Conservation (phyloP, 768 basidiomycete genomes). For the Postia placenta region DNA sequence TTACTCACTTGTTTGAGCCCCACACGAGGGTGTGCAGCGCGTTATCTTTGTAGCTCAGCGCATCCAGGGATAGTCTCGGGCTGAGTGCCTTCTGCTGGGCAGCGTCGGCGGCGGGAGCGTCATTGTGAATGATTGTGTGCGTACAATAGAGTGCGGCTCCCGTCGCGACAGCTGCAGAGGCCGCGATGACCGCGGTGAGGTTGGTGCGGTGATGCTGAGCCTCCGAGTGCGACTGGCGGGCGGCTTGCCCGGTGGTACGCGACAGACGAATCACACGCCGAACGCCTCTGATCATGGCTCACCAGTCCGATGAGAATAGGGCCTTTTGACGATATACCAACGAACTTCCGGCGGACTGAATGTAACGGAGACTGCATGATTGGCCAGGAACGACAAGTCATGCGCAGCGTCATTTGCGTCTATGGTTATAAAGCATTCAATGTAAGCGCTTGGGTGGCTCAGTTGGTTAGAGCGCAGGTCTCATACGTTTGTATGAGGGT, state of each 20-base stretch:
- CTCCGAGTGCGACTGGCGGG: background rate
- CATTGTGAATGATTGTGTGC: conserved; percentile 28
- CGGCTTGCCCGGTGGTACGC: background rate
- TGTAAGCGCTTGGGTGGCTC: too few relatives aligned
- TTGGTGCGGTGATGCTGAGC: background rate
- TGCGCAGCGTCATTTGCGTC: too few relatives aligned
- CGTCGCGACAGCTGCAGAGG: conserved; percentile 29
- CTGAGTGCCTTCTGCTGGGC: background rate
- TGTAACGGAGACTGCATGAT: too few relatives aligned
- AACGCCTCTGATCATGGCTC: background rate
- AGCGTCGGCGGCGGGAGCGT: conserved; percentile 19
- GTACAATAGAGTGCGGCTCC: conserved; percentile 35
- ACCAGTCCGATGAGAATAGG: too few relatives aligned
- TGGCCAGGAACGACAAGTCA: too few relatives aligned
- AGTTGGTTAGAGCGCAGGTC: too few relatives aligned
- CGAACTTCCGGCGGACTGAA: too few relatives aligned
- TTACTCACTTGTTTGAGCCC: conserved; percentile 67
- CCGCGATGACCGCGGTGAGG: conserved; percentile 11
- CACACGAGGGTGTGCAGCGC: conserved; percentile 52
- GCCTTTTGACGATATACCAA: too few relatives aligned
- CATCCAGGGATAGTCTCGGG: background rate
- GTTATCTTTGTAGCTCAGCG: conserved; percentile 13
- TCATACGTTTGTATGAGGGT: too few relatives aligned
- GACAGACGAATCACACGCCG: background rate
- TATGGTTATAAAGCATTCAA: too few relatives aligned